Conservation (phyloP, 768 basidiomycete species). For the Royoungia palumana region DNA sequence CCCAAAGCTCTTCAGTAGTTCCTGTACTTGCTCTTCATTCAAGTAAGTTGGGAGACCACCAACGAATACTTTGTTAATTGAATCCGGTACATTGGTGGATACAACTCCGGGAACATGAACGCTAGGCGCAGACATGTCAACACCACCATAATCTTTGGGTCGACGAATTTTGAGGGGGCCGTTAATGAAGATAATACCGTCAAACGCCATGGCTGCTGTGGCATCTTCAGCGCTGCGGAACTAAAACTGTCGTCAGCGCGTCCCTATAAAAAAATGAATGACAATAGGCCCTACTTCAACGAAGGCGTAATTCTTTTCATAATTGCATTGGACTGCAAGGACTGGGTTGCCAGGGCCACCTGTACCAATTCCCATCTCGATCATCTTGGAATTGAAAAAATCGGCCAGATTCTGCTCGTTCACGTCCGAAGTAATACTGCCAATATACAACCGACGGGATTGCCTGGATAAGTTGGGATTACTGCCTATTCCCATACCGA, state of each 20-base stretch:
- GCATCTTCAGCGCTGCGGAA: slow-evolving; percentile 98
- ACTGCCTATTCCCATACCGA: slow-evolving; percentile 82
- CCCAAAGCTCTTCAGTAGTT: slow-evolving; percentile 94
- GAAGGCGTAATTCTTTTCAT: slow-evolving; percentile 98
- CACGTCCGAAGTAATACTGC: slow-evolving; percentile 92
- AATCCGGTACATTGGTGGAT: slow-evolving; percentile 96
- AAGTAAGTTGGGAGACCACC: slow-evolving; percentile 94
- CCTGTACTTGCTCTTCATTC: slow-evolving; percentile 98
- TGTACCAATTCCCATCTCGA: slow-evolving; percentile 84
- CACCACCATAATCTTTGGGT: slow-evolving; percentile 94
- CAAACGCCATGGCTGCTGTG: slow-evolving; percentile 94
- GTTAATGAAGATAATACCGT: slow-evolving; percentile 94
- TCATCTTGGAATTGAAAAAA: slow-evolving; percentile 97
- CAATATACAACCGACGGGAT: slow-evolving; percentile 93
- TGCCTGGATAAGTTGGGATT: slow-evolving; percentile 91
- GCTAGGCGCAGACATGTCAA: slow-evolving; percentile 57
- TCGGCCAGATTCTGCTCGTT: slow-evolving; percentile 89
- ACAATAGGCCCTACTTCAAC: slow-evolving; percentile 67
- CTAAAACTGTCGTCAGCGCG: slow-evolving; percentile 41
- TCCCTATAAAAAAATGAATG: background rate
- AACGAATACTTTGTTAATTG: slow-evolving; percentile 96
- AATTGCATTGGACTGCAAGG: slow-evolving; percentile 91
- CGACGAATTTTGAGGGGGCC: slow-evolving; percentile 96
- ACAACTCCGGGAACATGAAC: slow-evolving; percentile 92
- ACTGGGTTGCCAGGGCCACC: slow-evolving; percentile 86